A percentile compares a stretch with the other conserved stretches of the same genome.
Conservation (phyloP, 1,139 yeast species). For the Protomyces inundatus region DNA sequence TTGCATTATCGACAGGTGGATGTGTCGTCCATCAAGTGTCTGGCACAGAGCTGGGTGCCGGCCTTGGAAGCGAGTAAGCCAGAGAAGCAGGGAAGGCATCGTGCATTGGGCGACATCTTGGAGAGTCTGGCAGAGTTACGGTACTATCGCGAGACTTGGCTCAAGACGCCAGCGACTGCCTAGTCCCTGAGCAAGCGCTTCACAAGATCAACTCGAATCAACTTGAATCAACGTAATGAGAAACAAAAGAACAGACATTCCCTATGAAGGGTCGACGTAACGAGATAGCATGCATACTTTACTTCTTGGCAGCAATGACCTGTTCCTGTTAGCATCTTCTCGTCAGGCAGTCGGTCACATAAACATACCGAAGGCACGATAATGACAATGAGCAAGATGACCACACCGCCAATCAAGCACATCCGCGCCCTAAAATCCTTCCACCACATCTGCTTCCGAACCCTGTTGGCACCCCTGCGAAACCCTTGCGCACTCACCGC, state of each 20-base stretch:
- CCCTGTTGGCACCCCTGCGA: slow-evolving; percentile 94
- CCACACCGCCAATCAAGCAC: slow-evolving; percentile 78
- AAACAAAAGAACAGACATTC: not conserved
- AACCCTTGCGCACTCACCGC: slow-evolving; percentile 94
- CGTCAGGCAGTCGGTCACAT: not conserved
- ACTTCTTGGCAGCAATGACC: slow-evolving; percentile 25
- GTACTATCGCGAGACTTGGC: slow-evolving; percentile 68
- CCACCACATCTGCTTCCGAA: slow-evolving; percentile 99
- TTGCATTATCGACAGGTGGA: slow-evolving; percentile 75
- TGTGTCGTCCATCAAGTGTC: slow-evolving; percentile 76
- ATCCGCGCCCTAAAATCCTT: slow-evolving; percentile 95
- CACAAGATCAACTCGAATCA: not conserved
- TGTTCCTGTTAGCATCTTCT: not conserved
- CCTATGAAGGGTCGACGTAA: not conserved
- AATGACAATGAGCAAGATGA: slow-evolving; percentile 78
- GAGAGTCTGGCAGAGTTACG: slow-evolving; percentile 80
- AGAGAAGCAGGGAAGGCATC: slow-evolving; percentile 59
- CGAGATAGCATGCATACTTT: not conserved
- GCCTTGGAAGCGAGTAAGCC: slow-evolving; percentile 55
- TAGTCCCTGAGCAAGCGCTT: too few relatives aligned
- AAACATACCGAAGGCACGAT: slow-evolving; percentile 85
- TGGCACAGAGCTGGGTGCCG: slow-evolving; percentile 73
- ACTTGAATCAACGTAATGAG: not conserved
- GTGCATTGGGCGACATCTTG: slow-evolving; percentile 79
- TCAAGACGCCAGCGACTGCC: not conserved